Conservation (phyloP, 225 moss, liverwort and hornwort genomes). For the Climacium dendroides region DNA sequence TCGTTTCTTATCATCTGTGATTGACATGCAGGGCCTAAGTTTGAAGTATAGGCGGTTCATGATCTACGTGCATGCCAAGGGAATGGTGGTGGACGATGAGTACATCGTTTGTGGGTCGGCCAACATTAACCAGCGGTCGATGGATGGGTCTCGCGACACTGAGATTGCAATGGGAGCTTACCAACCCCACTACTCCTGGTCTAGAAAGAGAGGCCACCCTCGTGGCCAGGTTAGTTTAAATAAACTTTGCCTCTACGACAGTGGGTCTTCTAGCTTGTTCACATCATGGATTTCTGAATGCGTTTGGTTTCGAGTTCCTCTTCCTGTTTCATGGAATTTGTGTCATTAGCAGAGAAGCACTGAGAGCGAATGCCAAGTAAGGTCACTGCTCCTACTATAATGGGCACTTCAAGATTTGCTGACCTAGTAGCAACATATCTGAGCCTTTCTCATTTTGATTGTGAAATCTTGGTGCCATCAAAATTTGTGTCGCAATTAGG, state of each 20-base stretch:
- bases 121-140: constrained; percentile 93
- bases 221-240: constrained; percentile 45
- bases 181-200: constrained; percentile 58
- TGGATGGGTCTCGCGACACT: constrained; percentile 92
- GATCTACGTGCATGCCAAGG: constrained; percentile 90
- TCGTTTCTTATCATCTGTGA: not conserved
- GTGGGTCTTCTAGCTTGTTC: not conserved
- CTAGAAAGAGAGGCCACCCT: constrained; percentile 35
- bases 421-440: not conserved
- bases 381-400: not conserved
- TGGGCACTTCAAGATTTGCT: not conserved
- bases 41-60: constrained; percentile 54
- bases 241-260: not conserved
- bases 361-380: not conserved
- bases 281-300: not conserved
- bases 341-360: not conserved
- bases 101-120: constrained; percentile 77
- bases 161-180: constrained; percentile 89
- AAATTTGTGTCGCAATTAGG: not conserved
- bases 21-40: constrained; percentile 29
- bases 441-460: not conserved
- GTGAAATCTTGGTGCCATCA: not conserved
- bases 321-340: not conserved
- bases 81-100: constrained; percentile 76
- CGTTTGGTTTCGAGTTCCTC: not conserved